These are phyloP conservation scores for Alternaria brassicicola DNA, from an alignment of 2,329 filamentous ascomycete genomes.

Conservation along the genomic window DNA sequence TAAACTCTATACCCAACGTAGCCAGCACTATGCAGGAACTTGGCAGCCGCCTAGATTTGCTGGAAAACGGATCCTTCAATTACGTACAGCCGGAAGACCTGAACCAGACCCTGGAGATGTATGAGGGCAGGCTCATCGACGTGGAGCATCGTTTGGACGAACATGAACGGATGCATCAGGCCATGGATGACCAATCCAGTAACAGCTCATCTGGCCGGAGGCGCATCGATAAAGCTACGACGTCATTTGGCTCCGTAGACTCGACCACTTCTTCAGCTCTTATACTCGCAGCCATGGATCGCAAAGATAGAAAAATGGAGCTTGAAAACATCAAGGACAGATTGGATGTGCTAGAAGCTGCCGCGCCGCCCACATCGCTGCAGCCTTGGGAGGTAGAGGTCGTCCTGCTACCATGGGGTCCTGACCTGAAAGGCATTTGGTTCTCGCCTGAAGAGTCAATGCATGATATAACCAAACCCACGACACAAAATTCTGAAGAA, in stretches of 20 bases:
- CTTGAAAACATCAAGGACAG: conserved; percentile 57
- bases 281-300: conserved; percentile 44
- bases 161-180: conserved; percentile 45
- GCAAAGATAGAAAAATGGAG: conserved; percentile 51
- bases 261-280: conserved; percentile 50
- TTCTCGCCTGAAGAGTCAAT: conserved; percentile 52
- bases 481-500: conserved; percentile 54
- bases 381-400: conserved; percentile 78
- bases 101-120: conserved; percentile 68
- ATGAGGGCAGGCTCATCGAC: conserved; percentile 71
- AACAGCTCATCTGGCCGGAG: conserved; percentile 35
- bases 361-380: conserved; percentile 63
- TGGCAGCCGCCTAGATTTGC: conserved; percentile 67
- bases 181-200: conserved; percentile 38
- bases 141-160: conserved; percentile 63
- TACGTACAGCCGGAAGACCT: conserved; percentile 71
- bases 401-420: conserved; percentile 73
- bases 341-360: conserved; percentile 62
- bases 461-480: conserved; percentile 41
- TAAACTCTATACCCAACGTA: conserved; percentile 49
- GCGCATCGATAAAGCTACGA: conserved; percentile 39
- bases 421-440: conserved; percentile 61
- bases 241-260: conserved; percentile 50
- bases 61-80: conserved; percentile 74
- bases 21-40: conserved; percentile 63